Evolutionary conservation across 2,329 filamentous ascomycete species (phyloP).

Genomic region (Pyrenophora teres): DNA sequence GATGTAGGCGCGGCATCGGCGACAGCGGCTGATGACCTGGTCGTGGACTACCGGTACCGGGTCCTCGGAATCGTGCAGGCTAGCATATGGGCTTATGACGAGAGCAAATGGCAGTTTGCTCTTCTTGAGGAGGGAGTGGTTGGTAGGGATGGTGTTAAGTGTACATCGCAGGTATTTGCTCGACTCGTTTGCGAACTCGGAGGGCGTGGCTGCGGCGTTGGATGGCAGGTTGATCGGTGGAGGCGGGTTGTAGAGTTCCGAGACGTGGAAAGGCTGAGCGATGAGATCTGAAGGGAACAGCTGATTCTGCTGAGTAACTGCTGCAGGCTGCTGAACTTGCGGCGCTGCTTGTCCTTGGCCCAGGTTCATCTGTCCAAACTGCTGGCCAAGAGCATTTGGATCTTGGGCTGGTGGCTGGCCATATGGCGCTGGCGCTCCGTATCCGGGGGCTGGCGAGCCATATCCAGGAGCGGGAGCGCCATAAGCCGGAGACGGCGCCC

Average conservation of each 20-base stretch:
- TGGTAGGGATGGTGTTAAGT: constrained; percentile 90
- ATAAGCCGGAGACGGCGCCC: constrained; percentile 42
- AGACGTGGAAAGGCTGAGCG: constrained; percentile 90
- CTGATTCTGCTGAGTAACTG: constrained; percentile 65
- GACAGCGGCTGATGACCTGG: constrained; percentile 94
- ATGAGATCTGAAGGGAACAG: constrained; percentile 90
- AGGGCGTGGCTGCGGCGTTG: constrained; percentile 92
- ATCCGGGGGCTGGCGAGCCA: constrained; percentile 39
- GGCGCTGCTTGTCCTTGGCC: constrained; percentile 48
- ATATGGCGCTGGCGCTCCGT: constrained; percentile 27
- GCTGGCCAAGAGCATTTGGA: constrained; percentile 70
- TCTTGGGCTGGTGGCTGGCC: constrained; percentile 58
- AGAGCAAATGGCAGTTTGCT: constrained; percentile 91
- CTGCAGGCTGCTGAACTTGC: constrained; percentile 38
- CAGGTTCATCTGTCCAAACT: constrained; percentile 80
- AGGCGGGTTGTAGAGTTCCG: constrained; percentile 87
- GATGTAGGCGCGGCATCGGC: constrained; percentile 91
- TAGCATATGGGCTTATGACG: constrained; percentile 92
- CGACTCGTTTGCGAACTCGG: constrained; percentile 86
- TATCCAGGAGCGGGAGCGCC: constrained; percentile 47
- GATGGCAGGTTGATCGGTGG: constrained; percentile 88
- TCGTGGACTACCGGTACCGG: constrained; percentile 90
- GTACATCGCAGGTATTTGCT: constrained; percentile 95
- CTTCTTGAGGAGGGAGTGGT: constrained; percentile 91
- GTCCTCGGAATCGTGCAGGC: constrained; percentile 91